Conservation (phyloP, 2,329 filamentous ascomycete genomes). For the Coleophoma eucalyptorum region DNA sequence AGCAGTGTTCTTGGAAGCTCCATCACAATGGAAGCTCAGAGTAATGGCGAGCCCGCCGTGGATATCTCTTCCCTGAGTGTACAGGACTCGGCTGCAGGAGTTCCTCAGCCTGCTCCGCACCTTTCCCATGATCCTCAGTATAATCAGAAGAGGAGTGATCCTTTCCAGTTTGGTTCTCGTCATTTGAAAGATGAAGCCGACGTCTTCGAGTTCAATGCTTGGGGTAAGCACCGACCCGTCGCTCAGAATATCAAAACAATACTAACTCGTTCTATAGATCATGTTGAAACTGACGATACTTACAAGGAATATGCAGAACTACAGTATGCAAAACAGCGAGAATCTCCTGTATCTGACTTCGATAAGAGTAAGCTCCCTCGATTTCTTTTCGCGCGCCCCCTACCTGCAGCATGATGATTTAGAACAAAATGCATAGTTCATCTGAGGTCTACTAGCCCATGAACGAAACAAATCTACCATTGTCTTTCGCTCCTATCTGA, state of each 20-base stretch:
- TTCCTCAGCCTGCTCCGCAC: conserved; percentile 18
- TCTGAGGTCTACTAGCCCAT: conserved; percentile 50
- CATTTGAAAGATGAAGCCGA: conserved; percentile 80
- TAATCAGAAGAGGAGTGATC: conserved; percentile 84
- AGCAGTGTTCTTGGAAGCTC: background rate
- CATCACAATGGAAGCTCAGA: conserved; percentile 6
- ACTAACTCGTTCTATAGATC: conserved; percentile 39
- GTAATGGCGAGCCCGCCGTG: conserved; percentile 6
- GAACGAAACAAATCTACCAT: conserved; percentile 54
- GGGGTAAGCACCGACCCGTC: conserved; percentile 44
- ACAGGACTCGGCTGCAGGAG: conserved; percentile 12
- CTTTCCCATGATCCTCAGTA: conserved; percentile 38
- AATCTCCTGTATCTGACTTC: conserved; percentile 85
- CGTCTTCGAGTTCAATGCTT: conserved; percentile 96
- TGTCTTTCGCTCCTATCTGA: conserved; percentile 77
- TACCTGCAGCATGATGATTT: conserved; percentile 46
- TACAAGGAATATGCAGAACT: conserved; percentile 83
- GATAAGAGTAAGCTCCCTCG: conserved; percentile 65
- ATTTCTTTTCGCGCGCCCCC: background rate
- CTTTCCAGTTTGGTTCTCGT: conserved; percentile 93
- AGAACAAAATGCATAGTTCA: conserved; percentile 62
- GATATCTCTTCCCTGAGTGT: conserved; percentile 14
- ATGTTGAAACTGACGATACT: conserved; percentile 86
- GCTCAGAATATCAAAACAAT: no score
- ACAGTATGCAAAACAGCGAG: conserved; percentile 82